Conservation (phyloP, 768 basidiomycete genomes). For the Lactifluus pinguis region DNA sequence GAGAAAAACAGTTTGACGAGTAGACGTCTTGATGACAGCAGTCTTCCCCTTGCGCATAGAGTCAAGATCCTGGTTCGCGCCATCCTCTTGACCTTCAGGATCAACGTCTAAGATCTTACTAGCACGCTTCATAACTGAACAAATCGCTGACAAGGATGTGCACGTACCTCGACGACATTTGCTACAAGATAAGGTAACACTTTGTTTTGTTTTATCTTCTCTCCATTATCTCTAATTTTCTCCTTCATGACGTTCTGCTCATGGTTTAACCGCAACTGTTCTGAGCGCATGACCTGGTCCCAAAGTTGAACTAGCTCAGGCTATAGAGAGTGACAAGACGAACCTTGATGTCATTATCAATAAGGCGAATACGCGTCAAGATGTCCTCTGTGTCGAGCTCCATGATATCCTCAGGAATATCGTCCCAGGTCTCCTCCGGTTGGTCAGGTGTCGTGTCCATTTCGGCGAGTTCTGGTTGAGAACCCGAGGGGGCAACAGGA, state of each 20-base stretch:
- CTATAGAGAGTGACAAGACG: conserved; percentile 12
- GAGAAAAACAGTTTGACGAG: conserved; percentile 96
- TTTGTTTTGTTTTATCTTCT: conserved; percentile 99
- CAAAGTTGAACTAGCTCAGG: not conserved
- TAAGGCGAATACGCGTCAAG: conserved; percentile 77
- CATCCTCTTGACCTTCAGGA: conserved; percentile 87
- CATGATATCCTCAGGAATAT: conserved; percentile 85
- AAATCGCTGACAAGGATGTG: not conserved
- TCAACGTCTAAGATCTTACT: conserved; percentile 86
- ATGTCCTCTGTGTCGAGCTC: conserved; percentile 78
- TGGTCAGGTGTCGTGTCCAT: conserved; percentile 76
- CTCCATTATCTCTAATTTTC: conserved; percentile 95
- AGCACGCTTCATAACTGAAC: not conserved
- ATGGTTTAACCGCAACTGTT: conserved; percentile 83
- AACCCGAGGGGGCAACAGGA: conserved; percentile 23
- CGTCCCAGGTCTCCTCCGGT: conserved; percentile 78
- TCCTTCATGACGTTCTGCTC: conserved; percentile 96
- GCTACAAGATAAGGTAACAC: conserved; percentile 96
- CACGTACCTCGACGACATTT: conserved; percentile 88
- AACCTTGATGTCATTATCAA: conserved; percentile 96
- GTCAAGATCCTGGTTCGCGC: conserved; percentile 91
- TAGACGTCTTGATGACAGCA: conserved; percentile 98
- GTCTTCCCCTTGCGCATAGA: conserved; percentile 97
- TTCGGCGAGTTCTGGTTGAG: conserved; percentile 27
- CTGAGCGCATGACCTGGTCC: conserved; percentile 91